Evolutionary conservation across 305 asterid genomes (phyloP).

Genomic region (Plantago coronopus): DNA sequence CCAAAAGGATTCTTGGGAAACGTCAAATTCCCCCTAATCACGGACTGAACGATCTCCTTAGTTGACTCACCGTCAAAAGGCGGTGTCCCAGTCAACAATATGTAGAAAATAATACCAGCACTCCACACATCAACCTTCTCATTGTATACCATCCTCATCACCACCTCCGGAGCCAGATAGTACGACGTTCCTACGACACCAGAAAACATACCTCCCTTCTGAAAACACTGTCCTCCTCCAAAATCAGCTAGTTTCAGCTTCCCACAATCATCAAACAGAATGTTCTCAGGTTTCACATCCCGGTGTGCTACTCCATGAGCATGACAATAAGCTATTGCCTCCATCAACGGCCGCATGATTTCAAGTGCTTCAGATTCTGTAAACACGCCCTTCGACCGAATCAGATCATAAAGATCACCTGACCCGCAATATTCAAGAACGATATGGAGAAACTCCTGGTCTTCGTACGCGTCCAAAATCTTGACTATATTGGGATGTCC

Average conservation of each 20-base stretch:
- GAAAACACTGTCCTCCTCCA: slow-evolving; percentile 68
- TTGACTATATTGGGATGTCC: slow-evolving; percentile 38
- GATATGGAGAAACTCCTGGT: slow-evolving; percentile 48
- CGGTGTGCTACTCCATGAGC: slow-evolving; percentile 60
- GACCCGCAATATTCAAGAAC: slow-evolving; percentile 57
- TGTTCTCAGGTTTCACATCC: slow-evolving; percentile 79
- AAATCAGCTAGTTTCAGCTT: slow-evolving; percentile 75
- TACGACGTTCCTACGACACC: slow-evolving; percentile 88
- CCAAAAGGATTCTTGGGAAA: slow-evolving; percentile 51
- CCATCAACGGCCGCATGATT: slow-evolving; percentile 68
- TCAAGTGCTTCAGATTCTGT: slow-evolving; percentile 53
- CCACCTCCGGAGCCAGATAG: slow-evolving; percentile 81
- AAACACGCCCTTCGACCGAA: slow-evolving; percentile 33
- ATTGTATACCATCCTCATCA: slow-evolving; percentile 48
- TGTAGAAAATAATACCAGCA: slow-evolving; percentile 69
- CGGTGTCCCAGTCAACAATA: slow-evolving; percentile 75
- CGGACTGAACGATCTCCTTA: slow-evolving; percentile 55
- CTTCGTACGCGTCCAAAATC: slow-evolving; percentile 57
- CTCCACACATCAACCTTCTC: slow-evolving; percentile 89
- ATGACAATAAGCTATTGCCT: slow-evolving; percentile 75
- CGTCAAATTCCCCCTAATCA: slow-evolving; percentile 65
- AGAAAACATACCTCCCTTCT: slow-evolving; percentile 39
- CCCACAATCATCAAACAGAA: slow-evolving; percentile 43
- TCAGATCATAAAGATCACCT: slow-evolving; percentile 49
- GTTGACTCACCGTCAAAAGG: slow-evolving; percentile 78